Evolutionary conservation across 2,329 filamentous ascomycete genomes (phyloP).

Genomic region (Coniochaeta prunicola): DNA sequence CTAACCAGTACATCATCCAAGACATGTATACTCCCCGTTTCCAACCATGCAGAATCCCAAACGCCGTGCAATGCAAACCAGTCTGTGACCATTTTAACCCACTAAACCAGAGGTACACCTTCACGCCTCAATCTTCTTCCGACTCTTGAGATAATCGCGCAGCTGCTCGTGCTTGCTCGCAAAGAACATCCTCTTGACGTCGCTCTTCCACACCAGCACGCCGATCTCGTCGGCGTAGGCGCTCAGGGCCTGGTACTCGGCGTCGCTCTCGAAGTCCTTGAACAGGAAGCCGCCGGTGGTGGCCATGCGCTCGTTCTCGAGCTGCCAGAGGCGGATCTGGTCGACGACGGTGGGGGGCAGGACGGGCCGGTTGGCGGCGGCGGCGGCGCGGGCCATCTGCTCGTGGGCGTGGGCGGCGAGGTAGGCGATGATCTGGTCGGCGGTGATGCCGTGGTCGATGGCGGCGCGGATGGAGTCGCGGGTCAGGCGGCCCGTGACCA

Average conservation of each 20-base stretch:
- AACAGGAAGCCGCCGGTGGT: conserved; percentile 79
- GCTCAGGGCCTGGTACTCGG: conserved; percentile 63
- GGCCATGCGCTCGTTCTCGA: conserved; percentile 92
- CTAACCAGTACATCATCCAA: neutral
- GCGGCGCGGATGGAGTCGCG: conserved; percentile 83
- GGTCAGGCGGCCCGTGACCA: conserved; percentile 86
- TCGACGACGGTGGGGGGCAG: conserved; percentile 94
- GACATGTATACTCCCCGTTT: neutral
- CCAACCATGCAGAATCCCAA: conserved; percentile 1
- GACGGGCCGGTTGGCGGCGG: conserved; percentile 55
- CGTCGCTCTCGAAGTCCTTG: conserved; percentile 69
- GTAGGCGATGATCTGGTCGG: conserved; percentile 92
- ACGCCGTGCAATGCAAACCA: conserved; percentile 12
- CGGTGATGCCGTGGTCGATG: conserved; percentile 84
- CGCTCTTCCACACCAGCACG: conserved; percentile 80
- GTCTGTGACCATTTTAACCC: neutral
- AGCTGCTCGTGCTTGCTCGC: conserved; percentile 88
- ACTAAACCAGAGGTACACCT: neutral
- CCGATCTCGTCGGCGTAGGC: conserved; percentile 86
- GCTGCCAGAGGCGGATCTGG: conserved; percentile 95
- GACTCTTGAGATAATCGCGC: conserved; percentile 65
- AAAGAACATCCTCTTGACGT: conserved; percentile 78
- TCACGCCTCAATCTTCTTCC: conserved; percentile 41
- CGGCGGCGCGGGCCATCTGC: conserved; percentile 70
- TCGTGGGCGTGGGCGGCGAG: conserved; percentile 89